Conservation (phyloP, 2,329 filamentous ascomycete species). For the Xylariaceae sp. region DNA sequence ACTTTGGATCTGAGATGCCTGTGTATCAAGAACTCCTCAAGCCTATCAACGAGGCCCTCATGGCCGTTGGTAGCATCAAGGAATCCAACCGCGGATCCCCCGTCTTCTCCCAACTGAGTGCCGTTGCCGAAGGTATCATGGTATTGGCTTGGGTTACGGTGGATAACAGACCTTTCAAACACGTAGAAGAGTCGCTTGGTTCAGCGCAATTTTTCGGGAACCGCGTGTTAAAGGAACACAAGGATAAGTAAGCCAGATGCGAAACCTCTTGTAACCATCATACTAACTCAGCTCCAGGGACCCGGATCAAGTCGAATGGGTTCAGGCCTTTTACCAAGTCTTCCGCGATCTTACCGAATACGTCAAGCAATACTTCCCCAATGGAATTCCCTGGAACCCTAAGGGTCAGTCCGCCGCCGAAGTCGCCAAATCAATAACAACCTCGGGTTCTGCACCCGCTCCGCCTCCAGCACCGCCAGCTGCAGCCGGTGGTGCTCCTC, state of each 20-base stretch:
- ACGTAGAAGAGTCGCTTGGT: constrained; percentile 76
- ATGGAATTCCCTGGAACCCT: constrained; percentile 82
- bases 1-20: constrained; percentile 55
- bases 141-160: constrained; percentile 88
- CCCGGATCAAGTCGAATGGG: constrained; percentile 77
- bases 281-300: constrained; percentile 38
- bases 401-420: constrained; percentile 70
- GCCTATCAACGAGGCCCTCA: constrained; percentile 79
- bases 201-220: constrained; percentile 94
- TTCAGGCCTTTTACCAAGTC: constrained; percentile 87
- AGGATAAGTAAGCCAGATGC: constrained; percentile 50
- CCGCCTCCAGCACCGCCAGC: constrained; percentile 48
- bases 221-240: constrained; percentile 85
- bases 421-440: constrained; percentile 54
- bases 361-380: constrained; percentile 75
- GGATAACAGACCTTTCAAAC: constrained; percentile 76
- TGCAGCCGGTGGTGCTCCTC: constrained; percentile 52
- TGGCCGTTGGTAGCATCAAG: constrained; percentile 73
- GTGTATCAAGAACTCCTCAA: constrained; percentile 75
- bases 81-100: constrained; percentile 74
- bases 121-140: constrained; percentile 86
- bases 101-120: constrained; percentile 76
- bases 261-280: neutral
- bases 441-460: constrained; percentile 33
- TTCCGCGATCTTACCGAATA: constrained; percentile 82